Evolutionary conservation across 768 basidiomycete genomes (phyloP).

Genomic region (Amanita polypyramis): DNA sequence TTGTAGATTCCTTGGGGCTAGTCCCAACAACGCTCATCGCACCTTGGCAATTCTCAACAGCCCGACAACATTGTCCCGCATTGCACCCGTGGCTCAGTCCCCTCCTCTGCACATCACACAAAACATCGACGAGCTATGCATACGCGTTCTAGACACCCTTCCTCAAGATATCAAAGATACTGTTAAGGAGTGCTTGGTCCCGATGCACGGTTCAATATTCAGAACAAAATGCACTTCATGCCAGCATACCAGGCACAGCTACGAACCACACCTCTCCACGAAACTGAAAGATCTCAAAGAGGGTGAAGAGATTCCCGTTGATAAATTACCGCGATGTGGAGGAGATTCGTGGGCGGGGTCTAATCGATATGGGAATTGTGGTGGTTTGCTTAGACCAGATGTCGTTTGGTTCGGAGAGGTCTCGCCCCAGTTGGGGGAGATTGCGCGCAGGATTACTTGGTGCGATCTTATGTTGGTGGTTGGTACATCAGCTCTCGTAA

Average conservation of each 20-base stretch:
- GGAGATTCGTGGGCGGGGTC: constrained; percentile 3
- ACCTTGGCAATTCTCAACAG: constrained; percentile 37
- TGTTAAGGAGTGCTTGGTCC: constrained; percentile 23
- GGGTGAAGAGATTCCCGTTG: constrained; percentile 23
- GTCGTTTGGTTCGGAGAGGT: constrained; percentile 53
- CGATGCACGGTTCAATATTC: constrained; percentile 56
- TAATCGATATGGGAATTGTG: constrained; percentile 29
- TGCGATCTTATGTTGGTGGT: constrained; percentile 44
- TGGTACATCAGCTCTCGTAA: constrained; percentile 43
- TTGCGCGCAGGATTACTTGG: constrained; percentile 21
- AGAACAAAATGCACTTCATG: constrained; percentile 38
- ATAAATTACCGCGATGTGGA: constrained; percentile 24
- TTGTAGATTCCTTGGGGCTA: constrained; percentile 32
- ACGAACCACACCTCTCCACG: constrained; percentile 33
- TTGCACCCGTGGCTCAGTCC: constrained; percentile 35
- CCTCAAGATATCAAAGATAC: constrained; percentile 13
- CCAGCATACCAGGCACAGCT: constrained; percentile 30
- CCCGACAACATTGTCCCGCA: constrained; percentile 22
- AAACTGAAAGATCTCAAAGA: constrained; percentile 30
- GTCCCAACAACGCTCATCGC: constrained; percentile 47
- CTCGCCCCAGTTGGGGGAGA: constrained; percentile 26
- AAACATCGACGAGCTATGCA: constrained; percentile 47
- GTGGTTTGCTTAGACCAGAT: constrained; percentile 34
- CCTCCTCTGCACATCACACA: constrained; percentile 39
- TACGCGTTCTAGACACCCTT: constrained; percentile 25